These are phyloP conservation scores for Vigna unguiculata DNA, from an alignment of 306 rosid species.

Conservation along the genomic window DNA sequence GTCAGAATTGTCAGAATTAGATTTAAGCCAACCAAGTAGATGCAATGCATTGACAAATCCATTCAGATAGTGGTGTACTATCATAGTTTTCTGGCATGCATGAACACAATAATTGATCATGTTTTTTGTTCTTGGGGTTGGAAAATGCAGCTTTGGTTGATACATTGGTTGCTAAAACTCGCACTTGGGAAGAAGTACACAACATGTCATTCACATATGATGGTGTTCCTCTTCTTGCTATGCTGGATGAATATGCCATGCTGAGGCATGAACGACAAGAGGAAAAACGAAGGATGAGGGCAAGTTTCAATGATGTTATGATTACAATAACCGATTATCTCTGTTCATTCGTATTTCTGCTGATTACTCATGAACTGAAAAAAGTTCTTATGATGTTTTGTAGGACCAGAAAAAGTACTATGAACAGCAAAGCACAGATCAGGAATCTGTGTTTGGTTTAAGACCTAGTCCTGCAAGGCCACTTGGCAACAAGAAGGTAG, in stretches of 20 bases:
- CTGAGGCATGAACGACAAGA: slow-evolving; percentile 93
- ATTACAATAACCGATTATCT: neutral
- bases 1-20: neutral
- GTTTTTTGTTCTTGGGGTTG: slow-evolving; percentile 29
- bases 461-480: slow-evolving; percentile 82
- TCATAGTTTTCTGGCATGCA: slow-evolving; percentile 35
- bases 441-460: slow-evolving; percentile 63
- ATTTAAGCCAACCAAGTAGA: slow-evolving; percentile 16
- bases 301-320: slow-evolving; percentile 42
- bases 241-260: slow-evolving; percentile 95
- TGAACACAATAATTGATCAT: slow-evolving; percentile 3
- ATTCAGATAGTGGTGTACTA: slow-evolving; percentile 3
- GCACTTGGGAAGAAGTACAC: slow-evolving; percentile 84
- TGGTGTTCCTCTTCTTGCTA: slow-evolving; percentile 94
- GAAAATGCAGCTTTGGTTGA: slow-evolving; percentile 78
- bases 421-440: slow-evolving; percentile 78
- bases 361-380: slow-evolving; percentile 6
- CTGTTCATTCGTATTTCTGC: neutral
- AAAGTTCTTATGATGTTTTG: slow-evolving; percentile 36
- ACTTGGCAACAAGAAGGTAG: slow-evolving; percentile 76
- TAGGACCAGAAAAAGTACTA: slow-evolving; percentile 87
- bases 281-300: slow-evolving; percentile 85
- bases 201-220: slow-evolving; percentile 77
- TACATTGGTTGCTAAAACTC: slow-evolving; percentile 85
- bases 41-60: slow-evolving; percentile 15